Base-by-base conservation (phyloP, 495 filamentous ascomycete genomes). In the Hyaloscypha variabilis region DNA sequence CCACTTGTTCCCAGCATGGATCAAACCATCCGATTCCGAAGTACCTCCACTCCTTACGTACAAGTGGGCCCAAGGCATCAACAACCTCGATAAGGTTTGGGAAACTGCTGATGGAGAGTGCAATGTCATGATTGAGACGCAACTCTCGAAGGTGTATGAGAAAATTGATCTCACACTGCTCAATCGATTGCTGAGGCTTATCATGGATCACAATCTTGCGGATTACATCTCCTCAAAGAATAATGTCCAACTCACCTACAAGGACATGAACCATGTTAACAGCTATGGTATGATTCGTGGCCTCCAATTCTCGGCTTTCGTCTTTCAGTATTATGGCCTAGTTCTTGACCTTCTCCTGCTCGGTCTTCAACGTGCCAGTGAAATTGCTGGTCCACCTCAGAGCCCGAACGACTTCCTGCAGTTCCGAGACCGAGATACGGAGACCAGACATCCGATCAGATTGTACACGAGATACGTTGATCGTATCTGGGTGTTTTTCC, bases 141-240 rank as follows among this genome's bases (percentile, higher is more conserved):
- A 97, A 70, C 79, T 99, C 4, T 97, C 94, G 14, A 99, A 99
- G 79, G 94, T 99, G 61, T 98, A 99, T 72, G 96, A 99, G 78
- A 99, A 98, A 85, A 96, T 99, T 57, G 96, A 99, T 83, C 82
- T 99, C 57, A 98, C 96, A 1, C 80, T 99, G 61, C 82, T 99
- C 65, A 98, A 99, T 79, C 89, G 94, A 58, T 82, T 99, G 50
- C 82, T 98, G 53, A 87, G 96, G 31, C 79, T 99, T 69, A 97
- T 99, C 75, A 99, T 99, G 96, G 96, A 99, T 71, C 96, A 98
- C 82, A 99, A 99, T 77, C 77, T 99, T 73, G 96, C 96, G 6
- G 96, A 99, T 76, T 99, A 99, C 77, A 99, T 99, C 75, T 96
- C 94, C 13, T 93, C 93, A 5, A 99, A 99, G 85, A 99, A 99